Evolutionary conservation across 2,329 filamentous ascomycete genomes (phyloP).

Genomic region (Colletotrichum orchidophilum): DNA sequence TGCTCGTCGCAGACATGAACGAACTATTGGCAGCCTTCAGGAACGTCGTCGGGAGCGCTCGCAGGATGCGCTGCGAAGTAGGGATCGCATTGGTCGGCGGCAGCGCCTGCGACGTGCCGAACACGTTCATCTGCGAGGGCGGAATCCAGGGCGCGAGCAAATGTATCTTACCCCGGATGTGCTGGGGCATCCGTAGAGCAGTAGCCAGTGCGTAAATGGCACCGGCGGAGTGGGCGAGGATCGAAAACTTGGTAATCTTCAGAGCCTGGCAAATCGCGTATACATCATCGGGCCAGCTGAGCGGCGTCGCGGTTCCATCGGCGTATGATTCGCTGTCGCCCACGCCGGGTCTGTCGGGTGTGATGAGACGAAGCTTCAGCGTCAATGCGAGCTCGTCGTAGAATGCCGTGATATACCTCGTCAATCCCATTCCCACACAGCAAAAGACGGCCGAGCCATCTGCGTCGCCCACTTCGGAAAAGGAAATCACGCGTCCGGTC

Average conservation of each 20-base stretch:
- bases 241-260: conserved; percentile 94
- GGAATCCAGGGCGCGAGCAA: conserved; percentile 97
- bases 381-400: conserved; percentile 95
- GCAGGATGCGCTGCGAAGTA: conserved; percentile 88
- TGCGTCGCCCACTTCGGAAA: conserved; percentile 94
- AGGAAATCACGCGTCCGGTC: conserved; percentile 88
- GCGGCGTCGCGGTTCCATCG: conserved; percentile 83
- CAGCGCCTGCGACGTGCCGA: conserved; percentile 76
- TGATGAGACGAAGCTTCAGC: conserved; percentile 88
- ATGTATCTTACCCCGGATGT: conserved; percentile 93
- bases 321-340: conserved; percentile 89
- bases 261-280: conserved; percentile 92
- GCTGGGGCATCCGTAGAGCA: conserved; percentile 92
- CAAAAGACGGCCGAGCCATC: conserved; percentile 93
- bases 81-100: conserved; percentile 88
- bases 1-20: conserved; percentile 92
- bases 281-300: conserved; percentile 92
- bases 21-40: conserved; percentile 94
- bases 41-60: conserved; percentile 88
- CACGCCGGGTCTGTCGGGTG: conserved; percentile 91
- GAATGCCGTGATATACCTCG: conserved; percentile 94
- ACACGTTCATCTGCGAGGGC: conserved; percentile 88
- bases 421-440: conserved; percentile 97
- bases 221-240: conserved; percentile 94
- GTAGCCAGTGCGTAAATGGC: conserved; percentile 98